Evolutionary conservation across 192 early-diverging fungal genomes (phyloP).

Genomic region (Linnemannia zychae): DNA sequence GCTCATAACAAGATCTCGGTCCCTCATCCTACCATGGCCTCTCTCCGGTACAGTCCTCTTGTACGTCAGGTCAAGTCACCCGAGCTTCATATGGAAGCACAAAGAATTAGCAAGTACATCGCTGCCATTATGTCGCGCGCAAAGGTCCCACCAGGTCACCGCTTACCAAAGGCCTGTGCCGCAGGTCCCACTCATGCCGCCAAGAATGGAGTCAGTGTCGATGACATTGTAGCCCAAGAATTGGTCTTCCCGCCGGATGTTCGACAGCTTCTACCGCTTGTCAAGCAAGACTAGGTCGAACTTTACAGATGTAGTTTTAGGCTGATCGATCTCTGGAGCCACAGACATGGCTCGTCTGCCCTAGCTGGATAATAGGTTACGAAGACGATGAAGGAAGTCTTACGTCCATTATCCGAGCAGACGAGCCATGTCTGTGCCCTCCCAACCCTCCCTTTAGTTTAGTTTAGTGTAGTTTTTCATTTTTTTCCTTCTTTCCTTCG

Average conservation of each 20-base stretch:
- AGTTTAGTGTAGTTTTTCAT: neutral
- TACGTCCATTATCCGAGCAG: no score
- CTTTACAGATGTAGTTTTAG: slow-evolving; percentile 21
- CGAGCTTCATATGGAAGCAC: neutral
- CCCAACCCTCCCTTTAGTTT: slow-evolving; percentile 6
- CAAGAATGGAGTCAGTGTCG: neutral
- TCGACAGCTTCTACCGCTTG: slow-evolving; percentile 12
- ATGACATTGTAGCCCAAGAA: slow-evolving; percentile 19
- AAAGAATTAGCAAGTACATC: slow-evolving; percentile 17
- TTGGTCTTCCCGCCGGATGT: slow-evolving; percentile 9
- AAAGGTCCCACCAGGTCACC: neutral
- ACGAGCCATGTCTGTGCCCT: slow-evolving; percentile 8
- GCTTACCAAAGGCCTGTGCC: slow-evolving; percentile 8
- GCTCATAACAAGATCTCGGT: neutral
- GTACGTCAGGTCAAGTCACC: neutral
- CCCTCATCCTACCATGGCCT: neutral
- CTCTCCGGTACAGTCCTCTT: neutral
- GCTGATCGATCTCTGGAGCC: slow-evolving; percentile 15
- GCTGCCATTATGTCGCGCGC: neutral
- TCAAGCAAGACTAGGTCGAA: slow-evolving; percentile 16
- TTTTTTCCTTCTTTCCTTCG: neutral
- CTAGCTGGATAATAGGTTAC: slow-evolving; percentile 16
- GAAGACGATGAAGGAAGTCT: slow-evolving; percentile 28
- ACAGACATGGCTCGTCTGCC: slow-evolving; percentile 13
- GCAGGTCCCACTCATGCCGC: slow-evolving; percentile 2